These are phyloP conservation scores for Dactylellina parvicollis DNA, from an alignment of 2,329 filamentous ascomycete genomes.

Conservation along the genomic window DNA sequence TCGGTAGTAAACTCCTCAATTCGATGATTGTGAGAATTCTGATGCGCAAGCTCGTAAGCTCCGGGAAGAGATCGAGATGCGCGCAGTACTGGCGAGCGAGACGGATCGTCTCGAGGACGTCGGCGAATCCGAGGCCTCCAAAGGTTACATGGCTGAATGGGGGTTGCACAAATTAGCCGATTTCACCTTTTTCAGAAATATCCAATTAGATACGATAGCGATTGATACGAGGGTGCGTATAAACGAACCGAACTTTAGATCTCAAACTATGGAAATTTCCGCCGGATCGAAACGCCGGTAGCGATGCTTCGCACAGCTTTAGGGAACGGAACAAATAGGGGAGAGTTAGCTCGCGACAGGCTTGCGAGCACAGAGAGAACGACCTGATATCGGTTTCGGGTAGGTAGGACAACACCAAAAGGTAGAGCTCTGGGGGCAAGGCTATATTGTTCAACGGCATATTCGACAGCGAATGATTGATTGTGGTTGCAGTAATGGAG, in stretches of 20 bases:
- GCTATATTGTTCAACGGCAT: not conserved
- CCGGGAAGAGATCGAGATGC: constrained; percentile 4
- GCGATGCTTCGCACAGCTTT: constrained; percentile 1
- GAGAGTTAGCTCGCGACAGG: constrained; percentile 6
- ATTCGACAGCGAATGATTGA: not conserved
- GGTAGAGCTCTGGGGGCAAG: constrained; percentile 18
- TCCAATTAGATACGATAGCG: no score
- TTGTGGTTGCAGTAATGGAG: no score
- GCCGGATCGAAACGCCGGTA: not conserved
- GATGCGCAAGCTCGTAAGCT: constrained; percentile 2
- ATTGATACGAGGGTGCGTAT: not conserved
- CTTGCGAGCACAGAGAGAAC: constrained; percentile 24
- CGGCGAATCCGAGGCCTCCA: not conserved
- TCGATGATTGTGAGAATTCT: not conserved
- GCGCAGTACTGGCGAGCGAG: not conserved
- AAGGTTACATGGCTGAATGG: constrained; percentile 3
- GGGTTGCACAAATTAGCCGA: not conserved
- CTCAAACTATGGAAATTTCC: constrained; percentile 7
- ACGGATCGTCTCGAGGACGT: not conserved
- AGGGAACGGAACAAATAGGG: constrained; percentile 12
- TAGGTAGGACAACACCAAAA: constrained; percentile 3
- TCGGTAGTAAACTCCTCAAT: constrained; percentile 7
- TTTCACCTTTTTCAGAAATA: not conserved
- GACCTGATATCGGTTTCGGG: constrained; percentile 2
- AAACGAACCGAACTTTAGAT: constrained; percentile 30